Evolutionary conservation across 345 rosid genomes (phyloP), one percentile per base, ranked within the genome.

Genomic region (Aquilaria sinensis): DNA sequence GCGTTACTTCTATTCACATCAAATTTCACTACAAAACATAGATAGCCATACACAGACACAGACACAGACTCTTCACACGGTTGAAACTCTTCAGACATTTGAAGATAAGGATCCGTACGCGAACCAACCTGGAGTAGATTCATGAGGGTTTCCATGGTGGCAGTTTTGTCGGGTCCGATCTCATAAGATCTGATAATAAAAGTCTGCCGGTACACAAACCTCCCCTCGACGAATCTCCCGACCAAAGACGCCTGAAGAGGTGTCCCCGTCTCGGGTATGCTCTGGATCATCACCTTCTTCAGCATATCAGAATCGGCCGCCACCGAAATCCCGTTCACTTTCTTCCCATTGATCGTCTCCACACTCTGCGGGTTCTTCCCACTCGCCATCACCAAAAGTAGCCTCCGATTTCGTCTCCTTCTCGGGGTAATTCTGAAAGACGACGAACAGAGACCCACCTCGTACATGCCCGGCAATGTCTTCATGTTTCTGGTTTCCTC

Each of bases 81-180:
- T 23, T 23, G 23, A 23, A 23, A 23, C 23, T 23, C 23, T 23
- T 23, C 23, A 23, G 23, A 23, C 23, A 23, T 23, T 23, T 23
- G 23, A 23, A 23, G 23, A 23, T 23, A 23, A 23, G 23, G 23
- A 23, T 23, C 23, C 23, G 23, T 23, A 47, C n/a, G 31, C 23
- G 23, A 53, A 41, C 70, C 2, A 74, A 86, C 89, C 80, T 86
- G 89, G 12, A 86, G 80, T 48, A 81, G 93, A 67, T 86, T 86
- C 89, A 84, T 80, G 12, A 83, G 57, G 6, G 87, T 86, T 64
- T 83, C 93, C 82, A 86, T 82, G 64, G 93, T 80, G 12, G 93
- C 93, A 0, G 85, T 83, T 60, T 84, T 80, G 68, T 86, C 89
- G 0, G 89, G 85, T 37, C 89, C 92, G 33, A 81, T 81, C 61